A percentile compares a stretch with the other conserved stretches of the same genome.
phyloP scores from a whole-genome alignment of 2,329 filamentous ascomycete species.

The Monosporascus sp. region DNA sequence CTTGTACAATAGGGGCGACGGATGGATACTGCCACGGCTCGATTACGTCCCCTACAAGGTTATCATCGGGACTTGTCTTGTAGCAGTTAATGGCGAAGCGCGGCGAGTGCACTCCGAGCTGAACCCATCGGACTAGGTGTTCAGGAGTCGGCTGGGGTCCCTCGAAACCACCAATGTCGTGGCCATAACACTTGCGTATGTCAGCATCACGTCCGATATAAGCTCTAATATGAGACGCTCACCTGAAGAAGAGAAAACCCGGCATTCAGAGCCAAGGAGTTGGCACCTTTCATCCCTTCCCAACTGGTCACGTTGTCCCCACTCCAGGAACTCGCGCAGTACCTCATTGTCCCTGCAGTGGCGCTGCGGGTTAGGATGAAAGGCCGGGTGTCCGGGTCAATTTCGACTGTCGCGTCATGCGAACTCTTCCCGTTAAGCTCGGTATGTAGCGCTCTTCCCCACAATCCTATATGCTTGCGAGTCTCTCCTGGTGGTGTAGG shows the following conservation, averaged over 20 bases:
- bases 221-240: constrained; percentile 4
- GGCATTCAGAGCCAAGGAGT: constrained; percentile 62
- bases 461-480: constrained; percentile 55
- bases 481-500: constrained; percentile 29
- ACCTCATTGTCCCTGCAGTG: constrained; percentile 64
- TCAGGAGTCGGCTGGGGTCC: constrained; percentile 67
- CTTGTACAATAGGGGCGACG: constrained; percentile 56
- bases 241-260: constrained; percentile 63
- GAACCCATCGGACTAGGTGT: constrained; percentile 67
- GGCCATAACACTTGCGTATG: constrained; percentile 54
- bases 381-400: constrained; percentile 54
- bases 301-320: constrained; percentile 72
- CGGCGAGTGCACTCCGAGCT: constrained; percentile 63
- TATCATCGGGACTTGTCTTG: constrained; percentile 64
- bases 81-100: constrained; percentile 76
- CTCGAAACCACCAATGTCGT: constrained; percentile 73
- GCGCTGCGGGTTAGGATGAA: constrained; percentile 68
- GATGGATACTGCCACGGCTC: constrained; percentile 75
- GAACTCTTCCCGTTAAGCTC: constrained; percentile 69
- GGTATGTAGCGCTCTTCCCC: constrained; percentile 64
- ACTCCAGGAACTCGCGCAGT: constrained; percentile 68
- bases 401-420: constrained; percentile 58
- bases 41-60: constrained; percentile 65
- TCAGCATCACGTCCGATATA: not conserved
- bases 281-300: constrained; percentile 67